These are phyloP conservation scores for Fusarium drepaniforme DNA, from an alignment of 2,329 filamentous ascomycete genomes.

Conservation along the genomic window DNA sequence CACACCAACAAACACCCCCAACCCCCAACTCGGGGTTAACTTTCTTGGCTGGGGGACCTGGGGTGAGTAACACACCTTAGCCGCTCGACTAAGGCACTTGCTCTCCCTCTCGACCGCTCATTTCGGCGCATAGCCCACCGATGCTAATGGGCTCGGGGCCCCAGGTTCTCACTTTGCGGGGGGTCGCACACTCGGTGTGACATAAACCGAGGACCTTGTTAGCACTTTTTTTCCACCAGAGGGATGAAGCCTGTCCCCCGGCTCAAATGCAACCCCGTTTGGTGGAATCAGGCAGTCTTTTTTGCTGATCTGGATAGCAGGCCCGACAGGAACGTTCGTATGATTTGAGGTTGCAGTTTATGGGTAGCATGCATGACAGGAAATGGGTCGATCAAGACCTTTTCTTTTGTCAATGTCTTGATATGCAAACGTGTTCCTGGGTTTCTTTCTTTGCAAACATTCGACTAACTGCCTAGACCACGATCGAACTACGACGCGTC, in stretches of 20 bases:
- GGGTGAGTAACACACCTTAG: not conserved
- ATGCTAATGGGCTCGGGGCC: not conserved
- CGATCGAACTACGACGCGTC: not conserved
- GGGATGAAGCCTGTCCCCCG: not conserved
- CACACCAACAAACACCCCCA: not conserved
- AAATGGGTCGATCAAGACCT: not conserved
- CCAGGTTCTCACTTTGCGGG: not conserved
- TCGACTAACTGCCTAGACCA: not conserved
- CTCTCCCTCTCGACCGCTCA: not conserved
- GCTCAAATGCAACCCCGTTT: not conserved
- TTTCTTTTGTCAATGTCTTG: not conserved
- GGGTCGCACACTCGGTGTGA: not conserved
- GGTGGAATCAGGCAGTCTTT: not conserved
- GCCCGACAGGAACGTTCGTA: not conserved
- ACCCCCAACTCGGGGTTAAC: conserved; percentile 2
- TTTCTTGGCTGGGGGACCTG: not conserved
- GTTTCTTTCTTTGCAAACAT: not conserved
- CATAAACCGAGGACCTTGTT: not conserved
- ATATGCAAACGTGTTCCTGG: not conserved
- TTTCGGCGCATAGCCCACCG: conserved; percentile 8
- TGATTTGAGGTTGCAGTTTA: not conserved
- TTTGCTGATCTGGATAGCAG: conserved; percentile 1
- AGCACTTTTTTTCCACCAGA: conserved; percentile 1
- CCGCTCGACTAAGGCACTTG: not conserved
- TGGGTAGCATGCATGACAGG: not conserved